Evolutionary conservation across 768 basidiomycete species (phyloP).

Genomic region (Lactarius tabidus): DNA sequence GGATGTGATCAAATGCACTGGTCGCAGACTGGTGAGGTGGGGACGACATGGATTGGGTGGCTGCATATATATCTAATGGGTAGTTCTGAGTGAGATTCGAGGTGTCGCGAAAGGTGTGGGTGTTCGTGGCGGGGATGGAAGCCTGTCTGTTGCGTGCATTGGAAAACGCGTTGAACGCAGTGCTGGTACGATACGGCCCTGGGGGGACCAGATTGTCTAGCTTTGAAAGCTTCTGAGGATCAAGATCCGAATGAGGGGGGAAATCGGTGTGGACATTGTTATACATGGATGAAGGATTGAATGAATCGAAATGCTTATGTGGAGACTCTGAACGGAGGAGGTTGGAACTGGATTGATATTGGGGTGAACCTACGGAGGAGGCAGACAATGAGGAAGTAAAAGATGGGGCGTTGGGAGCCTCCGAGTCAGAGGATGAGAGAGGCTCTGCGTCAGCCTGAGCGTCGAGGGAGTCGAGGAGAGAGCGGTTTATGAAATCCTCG

Average conservation of each 20-base stretch:
- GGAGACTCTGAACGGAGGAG: conserved; percentile 53
- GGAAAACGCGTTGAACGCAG: conserved; percentile 26
- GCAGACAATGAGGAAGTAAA: conserved; percentile 49
- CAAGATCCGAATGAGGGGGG: conserved; percentile 18
- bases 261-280: conserved; percentile 28
- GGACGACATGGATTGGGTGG: conserved; percentile 23
- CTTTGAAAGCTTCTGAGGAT: conserved; percentile 24
- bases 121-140: conserved; percentile 15
- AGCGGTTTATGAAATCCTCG: conserved; percentile 86
- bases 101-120: conserved; percentile 27
- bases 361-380: conserved; percentile 44
- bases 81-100: conserved; percentile 26
- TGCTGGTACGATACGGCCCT: conserved; percentile 26
- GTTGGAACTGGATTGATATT: conserved; percentile 50
- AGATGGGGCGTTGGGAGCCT: conserved; percentile 39
- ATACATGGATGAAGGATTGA: conserved; percentile 33
- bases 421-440: conserved; percentile 48
- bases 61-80: conserved; percentile 25
- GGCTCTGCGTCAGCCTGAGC: conserved; percentile 81
- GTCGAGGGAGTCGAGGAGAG: conserved; percentile 77
- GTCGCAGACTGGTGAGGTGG: conserved; percentile 24
- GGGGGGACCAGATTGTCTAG: conserved; percentile 25
- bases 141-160: conserved; percentile 25
- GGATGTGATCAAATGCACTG: conserved; percentile 21
- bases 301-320: conserved; percentile 39